Percentiles rank a stretch among this genome's conserved stretches.
Evolutionary conservation across 768 basidiomycete species (phyloP).

Genomic region (Boletus sp.): DNA sequence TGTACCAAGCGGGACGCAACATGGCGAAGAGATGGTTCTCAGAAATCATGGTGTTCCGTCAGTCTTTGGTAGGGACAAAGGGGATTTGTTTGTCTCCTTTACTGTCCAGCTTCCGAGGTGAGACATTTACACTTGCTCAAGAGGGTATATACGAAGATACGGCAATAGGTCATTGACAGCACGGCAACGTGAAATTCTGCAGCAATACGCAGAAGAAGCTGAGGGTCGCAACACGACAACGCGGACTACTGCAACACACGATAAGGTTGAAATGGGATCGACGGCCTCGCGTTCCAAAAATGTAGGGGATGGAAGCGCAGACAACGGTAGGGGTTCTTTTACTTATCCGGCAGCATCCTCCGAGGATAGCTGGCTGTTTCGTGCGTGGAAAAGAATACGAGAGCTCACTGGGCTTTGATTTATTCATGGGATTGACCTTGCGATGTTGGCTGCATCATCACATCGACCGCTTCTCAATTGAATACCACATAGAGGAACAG

Average conservation of each 20-base stretch:
- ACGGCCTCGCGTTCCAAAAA: slow-evolving; percentile 18
- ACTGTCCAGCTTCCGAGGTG: slow-evolving; percentile 87
- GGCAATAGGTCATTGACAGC: slow-evolving; percentile 68
- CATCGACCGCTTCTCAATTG: slow-evolving; percentile 30
- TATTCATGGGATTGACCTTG: slow-evolving; percentile 47
- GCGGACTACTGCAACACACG: slow-evolving; percentile 9
- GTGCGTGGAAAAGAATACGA: slow-evolving; percentile 65
- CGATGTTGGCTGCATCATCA: slow-evolving; percentile 23
- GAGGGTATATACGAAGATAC: slow-evolving; percentile 5
- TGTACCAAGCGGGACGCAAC: slow-evolving; percentile 90
- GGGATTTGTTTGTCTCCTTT: slow-evolving; percentile 90
- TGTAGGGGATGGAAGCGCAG: slow-evolving; percentile 24
- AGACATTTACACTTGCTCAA: slow-evolving; percentile 28
- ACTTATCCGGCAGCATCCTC: slow-evolving; percentile 52
- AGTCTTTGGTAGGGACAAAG: slow-evolving; percentile 57
- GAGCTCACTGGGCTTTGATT: slow-evolving; percentile 69
- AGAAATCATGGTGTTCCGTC: slow-evolving; percentile 79
- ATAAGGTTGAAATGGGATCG: slow-evolving; percentile 20
- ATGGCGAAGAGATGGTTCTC: slow-evolving; percentile 95
- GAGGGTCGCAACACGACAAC: slow-evolving; percentile 55
- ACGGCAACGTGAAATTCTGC: slow-evolving; percentile 82
- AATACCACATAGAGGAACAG: slow-evolving; percentile 24
- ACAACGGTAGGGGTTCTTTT: slow-evolving; percentile 78
- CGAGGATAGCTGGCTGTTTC: slow-evolving; percentile 65
- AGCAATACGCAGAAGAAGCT: slow-evolving; percentile 91